Evolutionary conservation across 345 rosid genomes (phyloP).

Genomic region (Gossypioides kirkii): DNA sequence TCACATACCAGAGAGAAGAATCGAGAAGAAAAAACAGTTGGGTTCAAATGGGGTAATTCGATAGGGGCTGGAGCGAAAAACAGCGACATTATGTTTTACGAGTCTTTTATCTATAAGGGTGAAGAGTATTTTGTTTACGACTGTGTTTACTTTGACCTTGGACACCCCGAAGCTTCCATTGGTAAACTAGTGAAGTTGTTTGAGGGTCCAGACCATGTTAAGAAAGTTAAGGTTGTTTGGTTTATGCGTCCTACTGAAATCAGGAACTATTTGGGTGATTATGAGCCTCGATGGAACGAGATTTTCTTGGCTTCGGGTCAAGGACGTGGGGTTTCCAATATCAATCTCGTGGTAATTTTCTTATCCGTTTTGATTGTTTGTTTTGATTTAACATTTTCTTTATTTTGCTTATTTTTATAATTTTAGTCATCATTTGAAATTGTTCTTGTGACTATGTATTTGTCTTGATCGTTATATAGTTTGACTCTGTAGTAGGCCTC

Average conservation of each 20-base stretch:
- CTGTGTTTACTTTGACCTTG: slow-evolving; percentile 28
- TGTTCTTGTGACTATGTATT: not conserved
- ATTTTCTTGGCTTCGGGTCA: slow-evolving; percentile 58
- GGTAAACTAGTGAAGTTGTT: slow-evolving; percentile 50
- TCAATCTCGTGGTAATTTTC: slow-evolving; percentile 38
- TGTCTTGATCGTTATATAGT: not conserved
- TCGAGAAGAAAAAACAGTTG: not conserved
- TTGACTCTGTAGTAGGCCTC: not conserved
- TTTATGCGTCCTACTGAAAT: slow-evolving; percentile 51
- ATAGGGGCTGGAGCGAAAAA: slow-evolving; percentile 20
- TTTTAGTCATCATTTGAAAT: not conserved
- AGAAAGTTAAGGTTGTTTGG: slow-evolving; percentile 49
- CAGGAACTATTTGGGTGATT: slow-evolving; percentile 29
- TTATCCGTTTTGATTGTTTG: not conserved
- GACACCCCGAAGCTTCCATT: slow-evolving; percentile 30
- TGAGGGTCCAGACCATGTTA: slow-evolving; percentile 35
- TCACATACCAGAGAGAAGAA: slow-evolving; percentile 9
- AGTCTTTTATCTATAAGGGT: slow-evolving; percentile 36
- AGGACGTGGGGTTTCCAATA: slow-evolving; percentile 35
- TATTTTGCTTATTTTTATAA: not conserved
- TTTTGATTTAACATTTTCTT: not conserved
- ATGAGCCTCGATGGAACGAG: slow-evolving; percentile 49
- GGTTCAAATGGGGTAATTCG: slow-evolving; percentile 40
- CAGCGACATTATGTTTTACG: slow-evolving; percentile 24
- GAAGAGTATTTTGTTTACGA: slow-evolving; percentile 42